Evolutionary conservation across 2,329 filamentous ascomycete genomes (phyloP).

Genomic region (Diaporthe citriasiana): DNA sequence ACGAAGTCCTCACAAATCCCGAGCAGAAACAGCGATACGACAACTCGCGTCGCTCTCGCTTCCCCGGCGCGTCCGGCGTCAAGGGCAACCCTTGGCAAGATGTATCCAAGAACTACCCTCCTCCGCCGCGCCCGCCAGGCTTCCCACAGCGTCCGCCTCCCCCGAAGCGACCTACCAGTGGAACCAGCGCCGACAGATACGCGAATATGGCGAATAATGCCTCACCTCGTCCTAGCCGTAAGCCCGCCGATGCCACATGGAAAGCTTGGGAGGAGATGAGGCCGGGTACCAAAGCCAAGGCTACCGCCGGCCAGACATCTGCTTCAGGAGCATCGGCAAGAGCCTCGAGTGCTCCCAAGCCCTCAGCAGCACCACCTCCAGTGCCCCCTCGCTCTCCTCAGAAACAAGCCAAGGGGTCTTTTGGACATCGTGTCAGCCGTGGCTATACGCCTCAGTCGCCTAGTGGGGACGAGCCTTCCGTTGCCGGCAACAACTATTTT

Average conservation of each 20-base stretch:
- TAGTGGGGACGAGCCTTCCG: slow-evolving; percentile 66
- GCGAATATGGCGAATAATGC: slow-evolving; percentile 43
- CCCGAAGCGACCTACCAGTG: slow-evolving; percentile 44
- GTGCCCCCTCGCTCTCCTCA: slow-evolving; percentile 65
- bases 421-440: slow-evolving; percentile 60
- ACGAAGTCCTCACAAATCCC: slow-evolving; percentile 77
- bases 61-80: slow-evolving; percentile 69
- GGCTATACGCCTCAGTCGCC: slow-evolving; percentile 66
- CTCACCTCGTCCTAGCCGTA: slow-evolving; percentile 40
- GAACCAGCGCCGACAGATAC: slow-evolving; percentile 39
- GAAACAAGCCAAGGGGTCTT: slow-evolving; percentile 68
- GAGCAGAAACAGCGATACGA: slow-evolving; percentile 65
- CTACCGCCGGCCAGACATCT: slow-evolving; percentile 44
- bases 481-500: slow-evolving; percentile 65
- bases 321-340: slow-evolving; percentile 35
- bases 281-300: slow-evolving; percentile 41
- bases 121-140: slow-evolving; percentile 57
- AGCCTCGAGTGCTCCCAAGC: slow-evolving; percentile 33
- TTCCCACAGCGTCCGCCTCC: slow-evolving; percentile 47
- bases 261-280: slow-evolving; percentile 56
- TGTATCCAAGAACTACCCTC: slow-evolving; percentile 63
- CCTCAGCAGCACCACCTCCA: slow-evolving; percentile 51
- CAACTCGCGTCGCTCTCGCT: slow-evolving; percentile 59
- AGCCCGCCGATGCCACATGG: slow-evolving; percentile 46
- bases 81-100: slow-evolving; percentile 71